These are phyloP conservation scores for Protomyces gravidus DNA, from an alignment of 1,139 yeast species.

Conservation along the genomic window DNA sequence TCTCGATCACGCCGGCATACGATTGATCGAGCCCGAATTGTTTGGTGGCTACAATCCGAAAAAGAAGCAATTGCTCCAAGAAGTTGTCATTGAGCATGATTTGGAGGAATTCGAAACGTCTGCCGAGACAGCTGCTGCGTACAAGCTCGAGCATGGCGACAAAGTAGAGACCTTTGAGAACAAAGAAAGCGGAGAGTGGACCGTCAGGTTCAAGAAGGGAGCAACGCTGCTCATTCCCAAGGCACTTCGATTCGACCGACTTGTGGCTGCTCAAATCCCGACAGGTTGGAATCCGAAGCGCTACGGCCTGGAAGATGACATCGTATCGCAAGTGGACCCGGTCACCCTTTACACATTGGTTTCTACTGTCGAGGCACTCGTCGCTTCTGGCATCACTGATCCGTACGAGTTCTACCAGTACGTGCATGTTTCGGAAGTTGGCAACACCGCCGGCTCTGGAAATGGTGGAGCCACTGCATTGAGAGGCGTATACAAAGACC, in stretches of 20 bases:
- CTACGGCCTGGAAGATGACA: constrained; percentile 92
- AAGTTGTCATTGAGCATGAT: constrained; percentile 92
- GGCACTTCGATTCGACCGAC: constrained; percentile 89
- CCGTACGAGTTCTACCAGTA: constrained; percentile 98
- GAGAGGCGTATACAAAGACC: constrained; percentile 95
- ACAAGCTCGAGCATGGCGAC: constrained; percentile 89
- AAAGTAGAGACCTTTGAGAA: constrained; percentile 88
- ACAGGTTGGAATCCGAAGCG: constrained; percentile 96
- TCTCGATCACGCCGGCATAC: constrained; percentile 90
- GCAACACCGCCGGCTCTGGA: constrained; percentile 99
- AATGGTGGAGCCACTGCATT: constrained; percentile 98
- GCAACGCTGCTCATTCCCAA: constrained; percentile 88
- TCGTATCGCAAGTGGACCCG: constrained; percentile 90
- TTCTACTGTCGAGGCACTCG: constrained; percentile 88
- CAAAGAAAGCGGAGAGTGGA: constrained; percentile 84
- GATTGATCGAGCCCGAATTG: constrained; percentile 92
- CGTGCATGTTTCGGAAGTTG: constrained; percentile 96
- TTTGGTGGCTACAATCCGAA: constrained; percentile 91
- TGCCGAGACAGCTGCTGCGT: constrained; percentile 91
- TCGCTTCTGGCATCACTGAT: constrained; percentile 91
- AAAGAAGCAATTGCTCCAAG: constrained; percentile 88
- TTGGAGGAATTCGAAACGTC: constrained; percentile 93
- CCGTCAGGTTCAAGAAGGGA: constrained; percentile 86
- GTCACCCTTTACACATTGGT: constrained; percentile 89
- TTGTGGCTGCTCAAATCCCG: constrained; percentile 98